Base-by-base conservation (phyloP, 768 basidiomycete genomes). In the Amanita subjunquillea region DNA sequence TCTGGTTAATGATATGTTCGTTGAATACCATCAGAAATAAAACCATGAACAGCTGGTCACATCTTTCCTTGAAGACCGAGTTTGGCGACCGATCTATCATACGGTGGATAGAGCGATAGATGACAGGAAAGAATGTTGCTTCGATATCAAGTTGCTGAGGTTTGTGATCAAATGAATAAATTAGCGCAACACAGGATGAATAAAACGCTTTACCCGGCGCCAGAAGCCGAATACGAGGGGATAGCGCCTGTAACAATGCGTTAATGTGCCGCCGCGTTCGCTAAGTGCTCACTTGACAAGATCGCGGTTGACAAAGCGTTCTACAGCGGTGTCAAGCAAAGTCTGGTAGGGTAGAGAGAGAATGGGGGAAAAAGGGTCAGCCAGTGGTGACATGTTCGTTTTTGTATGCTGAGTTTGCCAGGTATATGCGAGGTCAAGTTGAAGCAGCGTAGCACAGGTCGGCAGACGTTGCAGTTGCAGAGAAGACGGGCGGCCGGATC, bases 171-270 rank as follows among this genome's bases (percentile, higher is more conserved):
- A 36, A 9, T 41, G 38, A 50, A 20, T 51, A 40, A 34, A 25
- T 42, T 25, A 38, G 46, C 54, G 44, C 49, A 27, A 15, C 29
- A 36, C 46, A 43, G 42, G 44, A 49, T 9, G 22, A 17, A 23
- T 40, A 44, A 15, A 39, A 62, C 65, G 3, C 34, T 13, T 51
- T 69, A 83, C 87, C 70, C 74, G 73, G 61, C 73, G 71, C 80
- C 81, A 82, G 25, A 72, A 65, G 2, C 88, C 88, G 62, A 90
- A 91, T 52, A 89, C 77, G 37, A 87, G 70, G 20, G 88, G 88
- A 67, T 89, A 88, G 2, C 81, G 80, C 59, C 88, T 90, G 58
- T 51, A 48, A 30, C 25, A 38, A 46, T 46, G 23, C 10, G 41
- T 53, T n/a, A 38, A 38, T 52, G 36, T 34, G 23, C 34, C 17